These are phyloP conservation scores for Lyophyllum decastes DNA, from an alignment of 768 basidiomycete species.

Conservation along the genomic window DNA sequence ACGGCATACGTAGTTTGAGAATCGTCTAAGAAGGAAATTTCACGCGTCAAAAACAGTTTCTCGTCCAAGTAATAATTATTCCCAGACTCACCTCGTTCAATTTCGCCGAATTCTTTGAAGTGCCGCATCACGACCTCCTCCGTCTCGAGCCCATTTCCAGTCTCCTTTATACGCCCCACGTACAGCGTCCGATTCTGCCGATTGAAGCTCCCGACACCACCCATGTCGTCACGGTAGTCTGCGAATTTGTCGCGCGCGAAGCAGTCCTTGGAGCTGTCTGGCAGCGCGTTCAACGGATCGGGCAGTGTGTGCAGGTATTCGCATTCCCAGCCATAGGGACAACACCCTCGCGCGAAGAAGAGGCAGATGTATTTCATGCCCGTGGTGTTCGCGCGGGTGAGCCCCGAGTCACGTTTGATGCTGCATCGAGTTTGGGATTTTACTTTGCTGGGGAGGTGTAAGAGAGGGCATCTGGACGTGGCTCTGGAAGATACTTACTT, in stretches of 20 bases:
- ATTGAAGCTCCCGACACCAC: slow-evolving; percentile 96
- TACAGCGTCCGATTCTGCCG: slow-evolving; percentile 94
- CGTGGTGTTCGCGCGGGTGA: slow-evolving; percentile 93
- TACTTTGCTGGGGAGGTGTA: slow-evolving; percentile 63
- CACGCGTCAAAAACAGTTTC: neutral
- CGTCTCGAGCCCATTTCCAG: slow-evolving; percentile 83
- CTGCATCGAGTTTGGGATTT: slow-evolving; percentile 93
- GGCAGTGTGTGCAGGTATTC: slow-evolving; percentile 93
- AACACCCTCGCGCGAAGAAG: slow-evolving; percentile 95
- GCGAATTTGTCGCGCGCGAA: slow-evolving; percentile 97
- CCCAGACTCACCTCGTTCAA: slow-evolving; percentile 77
- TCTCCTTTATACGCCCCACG: slow-evolving; percentile 92
- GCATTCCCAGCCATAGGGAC: slow-evolving; percentile 98
- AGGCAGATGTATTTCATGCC: slow-evolving; percentile 93
- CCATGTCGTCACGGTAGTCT: slow-evolving; percentile 99
- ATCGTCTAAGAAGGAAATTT: slow-evolving; percentile 19
- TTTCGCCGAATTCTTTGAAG: slow-evolving; percentile 95
- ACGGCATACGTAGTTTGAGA: slow-evolving; percentile 47
- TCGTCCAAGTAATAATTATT: neutral
- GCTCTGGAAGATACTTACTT: slow-evolving; percentile 56
- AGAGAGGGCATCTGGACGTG: neutral
- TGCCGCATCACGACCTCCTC: slow-evolving; percentile 90
- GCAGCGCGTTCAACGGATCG: slow-evolving; percentile 62
- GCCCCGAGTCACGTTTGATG: slow-evolving; percentile 85
- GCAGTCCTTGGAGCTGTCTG: slow-evolving; percentile 94